Base-by-base conservation (phyloP, 2,329 filamentous ascomycete genomes). In the Ceratocystis huliohia region DNA sequence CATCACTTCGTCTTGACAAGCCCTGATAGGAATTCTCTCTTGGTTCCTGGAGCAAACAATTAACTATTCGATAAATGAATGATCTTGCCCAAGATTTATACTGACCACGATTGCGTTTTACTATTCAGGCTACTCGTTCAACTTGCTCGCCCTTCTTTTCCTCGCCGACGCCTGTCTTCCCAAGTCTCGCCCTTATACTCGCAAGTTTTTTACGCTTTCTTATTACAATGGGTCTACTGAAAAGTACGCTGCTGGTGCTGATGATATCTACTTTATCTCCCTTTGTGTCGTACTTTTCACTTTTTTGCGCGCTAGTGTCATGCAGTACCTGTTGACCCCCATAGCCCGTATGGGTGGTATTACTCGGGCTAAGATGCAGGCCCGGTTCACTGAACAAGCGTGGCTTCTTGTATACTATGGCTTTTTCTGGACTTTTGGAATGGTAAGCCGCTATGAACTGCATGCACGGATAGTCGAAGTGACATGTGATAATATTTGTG, bases 321-420 rank as follows among this genome's bases (percentile, higher is more conserved):
- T 97, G 84, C 92, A 96, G 74, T 94, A 96, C 77, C 72, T 95
- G 13, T 81, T 97, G 64, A 84, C 85, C 22, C 94, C 93, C 5
- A 76, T 95, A 66, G 92, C 88, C 56, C 85, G 84, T 69, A 78
- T 80, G 61, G 81, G 83, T 69, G 93, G 93, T 45, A 83, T 96
- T 71, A 81, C 82, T 71, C 89, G 87, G 73, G 81, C 80, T 73
- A 96, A 96, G 78, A 84, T 85, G 61, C 79, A 88, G 68, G 84
- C 89, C 62, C 84, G 94, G 67, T 96, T 97, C 77, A 91, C 91
- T 69, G 94, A 99, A 78, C 94, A 99, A 78, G 90, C 87, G 61
- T 97, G 93, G 90, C 80, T 96, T 73, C 78, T 95, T 66, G 76
- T 94, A 57, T 97, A 96, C 78, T 93, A 93, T 75, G 78, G 78